Conservation (phyloP, 768 basidiomycete species). For the Boletus reticulatus region DNA sequence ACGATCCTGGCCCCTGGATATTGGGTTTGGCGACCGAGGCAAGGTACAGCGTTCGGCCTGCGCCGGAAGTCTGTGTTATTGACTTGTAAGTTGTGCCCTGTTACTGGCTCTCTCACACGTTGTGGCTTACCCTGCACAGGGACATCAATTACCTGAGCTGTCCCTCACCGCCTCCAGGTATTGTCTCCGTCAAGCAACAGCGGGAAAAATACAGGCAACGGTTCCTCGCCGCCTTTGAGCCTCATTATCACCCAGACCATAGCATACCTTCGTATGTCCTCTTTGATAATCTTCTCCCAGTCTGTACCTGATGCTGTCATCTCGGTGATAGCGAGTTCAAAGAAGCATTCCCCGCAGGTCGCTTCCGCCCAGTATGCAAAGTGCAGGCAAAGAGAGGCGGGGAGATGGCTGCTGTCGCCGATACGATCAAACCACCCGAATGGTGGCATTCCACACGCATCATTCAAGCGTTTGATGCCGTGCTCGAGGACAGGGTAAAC, state of each 20-base stretch:
- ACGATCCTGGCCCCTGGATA: constrained; percentile 97
- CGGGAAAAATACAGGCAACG: constrained; percentile 77
- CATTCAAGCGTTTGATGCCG: constrained; percentile 85
- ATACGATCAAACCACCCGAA: constrained; percentile 84
- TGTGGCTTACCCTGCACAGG: constrained; percentile 34
- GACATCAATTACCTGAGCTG: constrained; percentile 87
- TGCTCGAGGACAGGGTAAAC: constrained; percentile 78
- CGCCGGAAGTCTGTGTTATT: constrained; percentile 82
- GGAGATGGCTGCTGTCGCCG: constrained; percentile 78
- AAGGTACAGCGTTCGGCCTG: constrained; percentile 69
- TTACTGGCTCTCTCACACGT: neutral
- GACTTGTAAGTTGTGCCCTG: constrained; percentile 61
- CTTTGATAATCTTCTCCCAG: neutral
- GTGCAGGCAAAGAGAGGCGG: constrained; percentile 83
- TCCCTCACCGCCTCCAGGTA: constrained; percentile 71
- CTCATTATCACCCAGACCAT: constrained; percentile 88
- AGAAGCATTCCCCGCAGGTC: constrained; percentile 90
- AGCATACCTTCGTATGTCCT: constrained; percentile 62
- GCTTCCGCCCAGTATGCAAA: constrained; percentile 88
- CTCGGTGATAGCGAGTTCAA: constrained; percentile 75
- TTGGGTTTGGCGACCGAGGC: constrained; percentile 87
- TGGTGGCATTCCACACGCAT: constrained; percentile 96
- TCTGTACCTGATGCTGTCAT: neutral
- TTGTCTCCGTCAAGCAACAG: constrained; percentile 75
- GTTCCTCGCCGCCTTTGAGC: constrained; percentile 75